Base-by-base conservation (phyloP, 1,284 basidiomycete species). In the Naganishia sp. region DNA sequence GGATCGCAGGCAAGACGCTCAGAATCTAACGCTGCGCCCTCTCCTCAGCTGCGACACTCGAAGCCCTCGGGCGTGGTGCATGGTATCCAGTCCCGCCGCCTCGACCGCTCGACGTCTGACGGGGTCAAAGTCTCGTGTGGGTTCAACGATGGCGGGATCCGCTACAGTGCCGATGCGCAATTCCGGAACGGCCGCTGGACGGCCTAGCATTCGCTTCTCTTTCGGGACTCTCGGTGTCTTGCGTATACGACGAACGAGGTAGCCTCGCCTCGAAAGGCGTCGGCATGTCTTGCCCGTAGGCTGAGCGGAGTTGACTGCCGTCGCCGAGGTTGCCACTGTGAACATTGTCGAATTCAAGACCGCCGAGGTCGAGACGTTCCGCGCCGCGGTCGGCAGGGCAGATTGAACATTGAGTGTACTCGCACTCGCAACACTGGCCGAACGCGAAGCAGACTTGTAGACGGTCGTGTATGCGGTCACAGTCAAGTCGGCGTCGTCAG, bases 231-330 rank as follows among this genome's bases (percentile, higher is more conserved):
- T 31, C 18, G 59, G 39, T 31, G 59, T 43, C 36, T 28, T 49
- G 42, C 39, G 48, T 18, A 48, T 48, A 52, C 39, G 48, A 25
- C 57, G 36, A 18, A 33, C n/a, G 3, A 61, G 36, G 23, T 48
- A 52, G 25, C 59, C 59, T 3, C 48, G 59, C 39, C 21, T 61
- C 25, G 48, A 48, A 9, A 49, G n/a, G 3, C 45, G 33, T 50
- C 36, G 48, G 23, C 59, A 61, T 4, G 39, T 61, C 15, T 50
- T 61, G 33, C 59, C 48, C 23, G 48, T n/a, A 10, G 59, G 50
- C 16, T 7, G 39, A n/a, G 59, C 16, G 6, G 45, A 52, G 36
- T 33, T 28, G 16, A 48, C 48, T 46, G 5, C 39, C 13, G 23
- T 61, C 6, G 36, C 21, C 7, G 48, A 48, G 2, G n/a, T 33